Evolutionary conservation across 495 filamentous ascomycete species (phyloP), one percentile per base, ranked within the genome.

Genomic region (Lophiostoma macrostomum): DNA sequence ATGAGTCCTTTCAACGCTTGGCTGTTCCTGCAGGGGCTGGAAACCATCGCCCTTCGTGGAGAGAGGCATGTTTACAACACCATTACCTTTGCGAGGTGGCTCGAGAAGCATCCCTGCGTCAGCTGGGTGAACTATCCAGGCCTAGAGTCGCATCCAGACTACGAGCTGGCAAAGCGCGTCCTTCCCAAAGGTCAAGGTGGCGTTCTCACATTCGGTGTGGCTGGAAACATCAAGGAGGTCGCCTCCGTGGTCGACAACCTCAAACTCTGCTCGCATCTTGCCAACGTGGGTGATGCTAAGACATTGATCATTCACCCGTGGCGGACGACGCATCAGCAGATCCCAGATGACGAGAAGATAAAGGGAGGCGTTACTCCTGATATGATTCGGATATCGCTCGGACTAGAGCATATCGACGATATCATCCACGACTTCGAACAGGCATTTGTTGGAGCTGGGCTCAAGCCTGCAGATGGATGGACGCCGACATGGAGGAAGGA

Each of bases 391-490:
- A 94, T 97, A 66, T 97, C 94, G 0, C 91, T 98, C 56, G 93
- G 93, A 38, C 95, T 85, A 0, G 93, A 98, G 74, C 89, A 97
- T 69, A 95, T 98, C 63, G 91, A 96, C 73, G 93, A 98, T 66
- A 98, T 98, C 61, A 91, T 97, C 66, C 85, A 82, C 42, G 93
- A 98, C 71, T 97, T 98, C 65, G 83, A 89, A 64, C 94, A 98
- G 71, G 86, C 90, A 0, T 95, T 98, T n/a, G n/a, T n/a, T n/a
- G n/a, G n/a, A n/a, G 70, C 69, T 8, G 69, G 64, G 5, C 51
- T 72, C 28, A 50, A 56, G 37, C 24, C 35, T 13, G 49, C 35
- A 12, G 16, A 41, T 10, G 49, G 27, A 16, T 52, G 49, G 49
- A 52, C 35, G 16, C 49, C 49, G 10, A 52, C 49, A 11, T 52